phyloP scores from a whole-genome alignment of 2,329 filamentous ascomycete genomes.

The Zasmidium cellare region DNA sequence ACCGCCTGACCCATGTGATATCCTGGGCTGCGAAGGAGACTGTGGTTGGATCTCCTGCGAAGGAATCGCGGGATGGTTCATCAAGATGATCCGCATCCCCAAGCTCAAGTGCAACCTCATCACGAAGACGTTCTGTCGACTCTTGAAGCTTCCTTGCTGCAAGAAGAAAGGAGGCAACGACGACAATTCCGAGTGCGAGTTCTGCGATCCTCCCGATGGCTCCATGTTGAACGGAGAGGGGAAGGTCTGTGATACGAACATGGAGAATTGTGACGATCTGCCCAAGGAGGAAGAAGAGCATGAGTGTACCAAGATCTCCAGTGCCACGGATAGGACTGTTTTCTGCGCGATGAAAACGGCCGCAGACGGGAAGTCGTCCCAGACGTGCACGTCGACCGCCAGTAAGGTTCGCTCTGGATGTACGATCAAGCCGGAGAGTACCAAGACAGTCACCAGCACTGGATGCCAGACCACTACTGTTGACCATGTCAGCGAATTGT shows the following conservation, averaged over 20 bases:
- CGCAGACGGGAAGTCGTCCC: background rate
- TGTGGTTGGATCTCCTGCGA: constrained; percentile 14
- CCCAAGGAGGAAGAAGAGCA: constrained; percentile 1
- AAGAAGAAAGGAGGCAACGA: background rate
- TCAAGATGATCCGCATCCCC: background rate
- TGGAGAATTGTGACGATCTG: constrained; percentile 8
- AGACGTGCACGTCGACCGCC: constrained; percentile 11
- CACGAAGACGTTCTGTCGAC: constrained; percentile 2
- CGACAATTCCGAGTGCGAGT: constrained; percentile 1
- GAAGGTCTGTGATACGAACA: constrained; percentile 8
- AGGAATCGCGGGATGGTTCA: constrained; percentile 15
- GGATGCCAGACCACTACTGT: constrained; percentile 5
- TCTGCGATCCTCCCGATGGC: constrained; percentile 4
- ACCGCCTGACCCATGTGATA: background rate
- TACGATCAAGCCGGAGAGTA: background rate
- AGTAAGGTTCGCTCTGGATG: constrained; percentile 7
- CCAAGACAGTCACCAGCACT: background rate
- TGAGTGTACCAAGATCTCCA: constrained; percentile 8
- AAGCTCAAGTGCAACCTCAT: constrained; percentile 4
- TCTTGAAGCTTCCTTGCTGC: constrained; percentile 7
- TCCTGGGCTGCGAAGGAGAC: background rate
- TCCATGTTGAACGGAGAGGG: constrained; percentile 6
- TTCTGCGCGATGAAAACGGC: constrained; percentile 7
- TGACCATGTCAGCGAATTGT: constrained; percentile 7
- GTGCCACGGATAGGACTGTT: constrained; percentile 12